Evolutionary conservation across 176 grass and related monocot species (phyloP).

Genomic region (Areca catechu): DNA sequence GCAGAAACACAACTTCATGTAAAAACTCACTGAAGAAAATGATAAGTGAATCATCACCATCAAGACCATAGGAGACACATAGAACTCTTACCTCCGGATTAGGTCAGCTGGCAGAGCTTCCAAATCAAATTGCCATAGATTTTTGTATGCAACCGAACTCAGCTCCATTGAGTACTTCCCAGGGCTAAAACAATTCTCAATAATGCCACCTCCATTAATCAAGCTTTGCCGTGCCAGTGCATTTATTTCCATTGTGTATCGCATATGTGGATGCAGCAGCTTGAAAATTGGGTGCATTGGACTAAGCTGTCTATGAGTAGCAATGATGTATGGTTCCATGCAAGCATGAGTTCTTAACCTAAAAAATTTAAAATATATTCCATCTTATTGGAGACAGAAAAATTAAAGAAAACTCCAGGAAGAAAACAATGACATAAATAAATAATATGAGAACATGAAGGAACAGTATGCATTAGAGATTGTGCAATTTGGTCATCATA

Average conservation of each 20-base stretch:
- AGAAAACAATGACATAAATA: no score
- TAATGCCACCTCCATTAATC: conserved; percentile 35
- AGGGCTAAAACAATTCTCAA: conserved; percentile 40
- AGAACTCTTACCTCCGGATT: conserved; percentile 24
- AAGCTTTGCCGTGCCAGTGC: conserved; percentile 27
- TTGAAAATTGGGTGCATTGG: conserved; percentile 62
- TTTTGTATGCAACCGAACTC: conserved; percentile 35
- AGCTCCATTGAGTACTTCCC: conserved; percentile 41
- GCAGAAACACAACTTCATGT: no score
- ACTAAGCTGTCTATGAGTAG: conserved; percentile 55
- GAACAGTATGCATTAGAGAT: no score
- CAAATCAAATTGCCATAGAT: conserved; percentile 59
- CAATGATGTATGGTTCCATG: conserved; percentile 70
- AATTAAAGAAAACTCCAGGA: no score
- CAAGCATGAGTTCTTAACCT: conserved; percentile 71
- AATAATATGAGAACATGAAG: no score
- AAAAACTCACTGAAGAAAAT: no score
- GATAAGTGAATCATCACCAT: no score
- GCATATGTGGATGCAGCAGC: conserved; percentile 59
- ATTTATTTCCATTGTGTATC: conserved; percentile 80
- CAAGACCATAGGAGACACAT: neutral
- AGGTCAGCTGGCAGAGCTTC: conserved; percentile 70
- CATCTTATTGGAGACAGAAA: no score
- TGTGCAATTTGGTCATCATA: no score
- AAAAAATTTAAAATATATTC: neutral